Conservation (phyloP, 352 stramenopile genomes). For the Phytophthora syringae region DNA sequence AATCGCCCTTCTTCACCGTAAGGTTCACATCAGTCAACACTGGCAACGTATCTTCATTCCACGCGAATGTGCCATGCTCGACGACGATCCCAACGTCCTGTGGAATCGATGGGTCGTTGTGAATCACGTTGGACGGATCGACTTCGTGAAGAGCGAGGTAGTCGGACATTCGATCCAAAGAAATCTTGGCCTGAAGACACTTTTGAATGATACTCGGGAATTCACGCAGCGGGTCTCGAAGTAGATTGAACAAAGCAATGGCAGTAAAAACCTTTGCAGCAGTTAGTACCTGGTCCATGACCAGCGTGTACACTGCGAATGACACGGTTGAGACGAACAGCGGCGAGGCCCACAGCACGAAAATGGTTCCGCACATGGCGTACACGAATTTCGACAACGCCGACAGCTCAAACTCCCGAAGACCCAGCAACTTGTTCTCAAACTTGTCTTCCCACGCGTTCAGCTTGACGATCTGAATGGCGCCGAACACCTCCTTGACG, state of each 20-base stretch:
- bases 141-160: constrained; percentile 46
- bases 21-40: constrained; percentile 52
- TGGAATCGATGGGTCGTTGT: constrained; percentile 3
- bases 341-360: constrained; percentile 52
- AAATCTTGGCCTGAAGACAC: constrained; percentile 48
- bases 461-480: constrained; percentile 96
- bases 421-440: constrained; percentile 63
- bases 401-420: constrained; percentile 84
- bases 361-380: constrained; percentile 57
- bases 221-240: constrained; percentile 42
- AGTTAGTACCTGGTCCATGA: constrained; percentile 46
- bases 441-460: constrained; percentile 92
- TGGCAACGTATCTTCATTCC: constrained; percentile 25
- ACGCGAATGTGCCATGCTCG: constrained; percentile 42
- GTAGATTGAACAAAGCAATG: constrained; percentile 51
- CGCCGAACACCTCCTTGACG: constrained; percentile 91
- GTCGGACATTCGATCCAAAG: constrained; percentile 38
- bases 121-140: constrained; percentile 24
- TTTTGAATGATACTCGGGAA: constrained; percentile 39
- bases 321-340: constrained; percentile 51
- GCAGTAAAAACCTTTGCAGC: constrained; percentile 60
- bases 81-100: constrained; percentile 30
- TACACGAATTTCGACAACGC: constrained; percentile 61
- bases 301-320: constrained; percentile 55
- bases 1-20: constrained; percentile 43